These are phyloP conservation scores for Metarhizium robertsii DNA, from an alignment of 2,329 filamentous ascomycete species.

Conservation along the genomic window DNA sequence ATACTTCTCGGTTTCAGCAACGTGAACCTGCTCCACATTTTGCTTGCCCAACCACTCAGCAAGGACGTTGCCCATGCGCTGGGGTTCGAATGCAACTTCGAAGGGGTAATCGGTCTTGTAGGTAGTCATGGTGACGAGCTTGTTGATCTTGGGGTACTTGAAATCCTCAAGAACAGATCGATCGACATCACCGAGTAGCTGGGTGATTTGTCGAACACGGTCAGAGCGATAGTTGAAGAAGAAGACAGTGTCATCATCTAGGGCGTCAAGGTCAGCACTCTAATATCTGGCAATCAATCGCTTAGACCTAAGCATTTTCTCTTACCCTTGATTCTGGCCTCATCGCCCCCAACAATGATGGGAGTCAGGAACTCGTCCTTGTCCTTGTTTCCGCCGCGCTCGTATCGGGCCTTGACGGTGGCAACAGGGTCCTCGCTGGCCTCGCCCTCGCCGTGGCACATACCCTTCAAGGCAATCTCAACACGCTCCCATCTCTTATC, in stretches of 20 bases:
- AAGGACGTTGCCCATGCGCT: slow-evolving; percentile 96
- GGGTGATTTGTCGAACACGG: slow-evolving; percentile 90
- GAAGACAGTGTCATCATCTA: slow-evolving; percentile 88
- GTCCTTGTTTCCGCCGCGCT: slow-evolving; percentile 56
- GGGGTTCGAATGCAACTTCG: slow-evolving; percentile 83
- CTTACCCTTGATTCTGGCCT: slow-evolving; percentile 74
- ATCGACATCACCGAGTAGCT: slow-evolving; percentile 86
- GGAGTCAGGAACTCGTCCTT: slow-evolving; percentile 98
- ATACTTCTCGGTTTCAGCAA: slow-evolving; percentile 99
- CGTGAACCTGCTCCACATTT: slow-evolving; percentile 82
- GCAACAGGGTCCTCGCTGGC: slow-evolving; percentile 74
- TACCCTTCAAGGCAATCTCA: slow-evolving; percentile 78
- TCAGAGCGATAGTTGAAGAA: slow-evolving; percentile 99
- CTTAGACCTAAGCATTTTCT: background rate
- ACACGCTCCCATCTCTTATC: slow-evolving; percentile 98
- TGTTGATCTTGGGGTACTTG: slow-evolving; percentile 80
- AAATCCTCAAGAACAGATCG: slow-evolving; percentile 86
- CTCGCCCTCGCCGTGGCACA: slow-evolving; percentile 82
- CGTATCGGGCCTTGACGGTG: slow-evolving; percentile 81
- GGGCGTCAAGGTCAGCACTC: slow-evolving; percentile 5
- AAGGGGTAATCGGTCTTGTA: slow-evolving; percentile 96
- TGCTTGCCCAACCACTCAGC: slow-evolving; percentile 94
- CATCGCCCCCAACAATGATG: slow-evolving; percentile 85
- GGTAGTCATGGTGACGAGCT: slow-evolving; percentile 89
- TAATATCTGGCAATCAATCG: background rate